Conservation (phyloP, 495 filamentous ascomycete genomes). For the Podospora fimiseda region DNA sequence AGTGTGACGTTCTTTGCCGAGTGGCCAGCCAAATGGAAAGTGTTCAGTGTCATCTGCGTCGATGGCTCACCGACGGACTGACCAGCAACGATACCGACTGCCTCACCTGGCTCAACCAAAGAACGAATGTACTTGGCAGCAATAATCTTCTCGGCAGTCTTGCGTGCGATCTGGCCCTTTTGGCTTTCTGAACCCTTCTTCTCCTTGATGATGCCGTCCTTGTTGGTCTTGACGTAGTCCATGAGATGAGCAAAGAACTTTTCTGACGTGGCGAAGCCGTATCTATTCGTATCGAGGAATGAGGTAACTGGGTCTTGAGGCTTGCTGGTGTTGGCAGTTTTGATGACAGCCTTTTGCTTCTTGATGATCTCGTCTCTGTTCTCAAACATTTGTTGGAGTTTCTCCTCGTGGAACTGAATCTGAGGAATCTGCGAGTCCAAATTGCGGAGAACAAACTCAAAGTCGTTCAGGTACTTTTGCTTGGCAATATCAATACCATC, state of each 20-base stretch:
- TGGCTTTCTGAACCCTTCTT: constrained; percentile 49
- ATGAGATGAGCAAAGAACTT: constrained; percentile 58
- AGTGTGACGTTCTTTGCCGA: constrained; percentile 97
- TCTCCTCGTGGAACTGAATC: constrained; percentile 37
- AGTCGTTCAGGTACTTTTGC: constrained; percentile 84
- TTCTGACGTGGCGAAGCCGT: constrained; percentile 83
- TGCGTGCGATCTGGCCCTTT: constrained; percentile 48
- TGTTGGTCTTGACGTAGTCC: constrained; percentile 70
- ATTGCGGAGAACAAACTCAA: constrained; percentile 85
- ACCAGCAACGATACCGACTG: constrained; percentile 94
- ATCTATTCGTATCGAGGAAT: constrained; percentile 64
- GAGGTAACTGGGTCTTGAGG: constrained; percentile 68
- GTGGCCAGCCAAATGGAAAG: constrained; percentile 98
- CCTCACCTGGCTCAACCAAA: constrained; percentile 90
- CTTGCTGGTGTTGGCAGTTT: constrained; percentile 59
- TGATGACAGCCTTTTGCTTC: constrained; percentile 71
- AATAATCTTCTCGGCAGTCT: constrained; percentile 73
- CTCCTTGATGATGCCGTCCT: constrained; percentile 66
- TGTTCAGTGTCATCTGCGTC: constrained; percentile 99
- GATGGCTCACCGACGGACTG: constrained; percentile 96
- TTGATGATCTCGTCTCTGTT: constrained; percentile 59
- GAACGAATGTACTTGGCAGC: constrained; percentile 90
- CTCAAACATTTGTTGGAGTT: constrained; percentile 33
- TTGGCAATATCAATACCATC: constrained; percentile 93
- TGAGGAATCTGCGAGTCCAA: constrained; percentile 45